phyloP scores from a whole-genome alignment of 805 yeast genomes.

The Nakazawaea ishiwadae region DNA sequence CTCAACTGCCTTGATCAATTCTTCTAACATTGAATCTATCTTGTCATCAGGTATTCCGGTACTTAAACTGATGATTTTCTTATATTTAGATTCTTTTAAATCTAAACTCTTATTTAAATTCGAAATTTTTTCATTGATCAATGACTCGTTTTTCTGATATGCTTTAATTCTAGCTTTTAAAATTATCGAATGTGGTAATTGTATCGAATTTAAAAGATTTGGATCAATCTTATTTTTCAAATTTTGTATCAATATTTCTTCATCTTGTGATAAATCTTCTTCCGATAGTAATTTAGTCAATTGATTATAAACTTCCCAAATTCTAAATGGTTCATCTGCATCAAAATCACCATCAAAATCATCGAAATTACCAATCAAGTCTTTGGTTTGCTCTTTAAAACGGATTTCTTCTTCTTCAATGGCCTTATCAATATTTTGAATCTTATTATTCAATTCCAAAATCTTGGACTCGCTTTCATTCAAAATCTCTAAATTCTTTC shows the following conservation, averaged over 20 bases:
- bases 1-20: constrained; percentile 85
- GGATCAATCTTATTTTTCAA: constrained; percentile 11
- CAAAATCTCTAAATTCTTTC: constrained; percentile 48
- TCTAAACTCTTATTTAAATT: constrained; percentile 47
- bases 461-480: constrained; percentile 38
- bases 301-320: constrained; percentile 53
- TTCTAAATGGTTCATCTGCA: constrained; percentile 89
- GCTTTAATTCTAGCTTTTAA: constrained; percentile 78
- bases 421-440: constrained; percentile 56
- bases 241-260: constrained; percentile 21
- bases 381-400: constrained; percentile 37
- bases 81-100: constrained; percentile 69
- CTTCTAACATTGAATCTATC: constrained; percentile 79
- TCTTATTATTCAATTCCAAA: constrained; percentile 48
- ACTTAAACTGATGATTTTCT: constrained; percentile 84
- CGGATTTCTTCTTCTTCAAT: constrained; percentile 57
- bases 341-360: constrained; percentile 57
- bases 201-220: background rate
- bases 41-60: constrained; percentile 80
- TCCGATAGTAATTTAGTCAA: constrained; percentile 29
- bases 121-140: constrained; percentile 34
- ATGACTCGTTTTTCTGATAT: constrained; percentile 62
- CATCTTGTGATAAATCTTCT: constrained; percentile 18
- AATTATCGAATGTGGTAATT: constrained; percentile 43
- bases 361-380: constrained; percentile 26